These are phyloP conservation scores for Candida tammaniensis DNA, from an alignment of 805 yeast genomes.

Conservation along the genomic window DNA sequence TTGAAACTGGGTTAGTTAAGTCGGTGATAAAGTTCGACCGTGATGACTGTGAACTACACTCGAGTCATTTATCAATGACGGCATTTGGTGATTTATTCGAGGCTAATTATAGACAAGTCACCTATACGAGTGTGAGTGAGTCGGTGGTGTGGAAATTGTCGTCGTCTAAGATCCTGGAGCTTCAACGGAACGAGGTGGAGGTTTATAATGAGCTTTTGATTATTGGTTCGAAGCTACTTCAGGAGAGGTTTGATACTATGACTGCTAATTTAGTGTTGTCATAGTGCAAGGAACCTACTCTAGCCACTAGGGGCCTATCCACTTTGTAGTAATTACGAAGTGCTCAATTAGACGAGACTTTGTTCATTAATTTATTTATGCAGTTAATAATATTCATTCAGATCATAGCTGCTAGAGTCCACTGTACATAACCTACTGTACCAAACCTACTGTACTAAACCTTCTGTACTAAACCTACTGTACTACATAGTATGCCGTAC, in stretches of 20 bases:
- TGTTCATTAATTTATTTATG: too few relatives aligned
- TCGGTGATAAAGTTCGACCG: conserved; percentile 37
- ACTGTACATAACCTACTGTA: too few relatives aligned
- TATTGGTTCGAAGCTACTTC: conserved; percentile 59
- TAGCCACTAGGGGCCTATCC: too few relatives aligned
- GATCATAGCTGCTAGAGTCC: too few relatives aligned
- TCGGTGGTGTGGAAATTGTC: conserved; percentile 69
- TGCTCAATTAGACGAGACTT: too few relatives aligned
- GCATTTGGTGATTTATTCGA: conserved; percentile 62
- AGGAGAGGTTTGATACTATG: conserved; percentile 70
- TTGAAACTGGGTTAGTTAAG: conserved; percentile 48
- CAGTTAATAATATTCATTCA: too few relatives aligned
- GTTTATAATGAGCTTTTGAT: conserved; percentile 62
- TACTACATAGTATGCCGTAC: too few relatives aligned
- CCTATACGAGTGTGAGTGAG: conserved; percentile 57
- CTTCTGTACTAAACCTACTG: too few relatives aligned
- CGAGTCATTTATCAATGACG: conserved; percentile 64
- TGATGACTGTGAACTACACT: conserved; percentile 33
- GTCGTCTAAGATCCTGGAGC: conserved; percentile 38
- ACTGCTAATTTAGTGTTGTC: conserved; percentile 74
- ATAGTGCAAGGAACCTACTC: conserved; percentile 24
- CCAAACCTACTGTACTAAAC: too few relatives aligned
- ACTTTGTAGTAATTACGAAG: too few relatives aligned
- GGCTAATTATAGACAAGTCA: conserved; percentile 37
- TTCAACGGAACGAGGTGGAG: conserved; percentile 46